phyloP scores from a whole-genome alignment of 106 monocot species.

The Chionographis japonica region DNA sequence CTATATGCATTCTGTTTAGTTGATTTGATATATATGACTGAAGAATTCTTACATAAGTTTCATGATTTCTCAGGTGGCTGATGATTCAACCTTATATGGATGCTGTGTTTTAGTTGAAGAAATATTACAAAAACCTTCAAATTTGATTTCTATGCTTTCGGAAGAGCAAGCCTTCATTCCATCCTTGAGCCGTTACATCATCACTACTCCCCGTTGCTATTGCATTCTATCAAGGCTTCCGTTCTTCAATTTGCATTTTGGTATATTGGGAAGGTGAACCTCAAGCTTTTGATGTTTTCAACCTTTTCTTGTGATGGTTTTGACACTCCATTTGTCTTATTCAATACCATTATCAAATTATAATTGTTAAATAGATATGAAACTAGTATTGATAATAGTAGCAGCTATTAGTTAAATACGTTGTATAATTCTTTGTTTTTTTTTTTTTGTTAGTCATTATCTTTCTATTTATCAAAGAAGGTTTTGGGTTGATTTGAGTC shows the following conservation, averaged over 20 bases:
- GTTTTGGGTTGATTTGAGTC: no score
- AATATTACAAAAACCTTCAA: conserved; percentile 87
- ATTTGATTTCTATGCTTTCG: conserved; percentile 65
- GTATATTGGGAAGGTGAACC: conserved; percentile 73
- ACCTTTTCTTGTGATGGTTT: background rate
- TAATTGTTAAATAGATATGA: background rate
- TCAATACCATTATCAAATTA: background rate
- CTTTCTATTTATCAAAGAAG: no score
- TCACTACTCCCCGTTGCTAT: conserved; percentile 92
- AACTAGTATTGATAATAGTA: no score
- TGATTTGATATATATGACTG: background rate
- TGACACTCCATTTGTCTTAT: background rate
- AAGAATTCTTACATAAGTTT: background rate
- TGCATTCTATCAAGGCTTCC: conserved; percentile 96
- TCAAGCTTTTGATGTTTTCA: background rate
- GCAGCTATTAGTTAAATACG: background rate
- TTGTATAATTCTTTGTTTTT: no score
- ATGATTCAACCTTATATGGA: conserved; percentile 93
- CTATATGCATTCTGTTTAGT: background rate
- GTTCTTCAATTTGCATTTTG: conserved; percentile 97
- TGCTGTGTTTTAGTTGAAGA: conserved; percentile 97
- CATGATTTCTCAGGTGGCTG: conserved; percentile 67
- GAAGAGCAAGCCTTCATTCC: conserved; percentile 41
- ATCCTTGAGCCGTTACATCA: conserved; percentile 58
- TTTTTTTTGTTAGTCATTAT: no score